Base-by-base conservation (phyloP, 1,284 basidiomycete genomes). In the Microbotryum scabiosae region DNA sequence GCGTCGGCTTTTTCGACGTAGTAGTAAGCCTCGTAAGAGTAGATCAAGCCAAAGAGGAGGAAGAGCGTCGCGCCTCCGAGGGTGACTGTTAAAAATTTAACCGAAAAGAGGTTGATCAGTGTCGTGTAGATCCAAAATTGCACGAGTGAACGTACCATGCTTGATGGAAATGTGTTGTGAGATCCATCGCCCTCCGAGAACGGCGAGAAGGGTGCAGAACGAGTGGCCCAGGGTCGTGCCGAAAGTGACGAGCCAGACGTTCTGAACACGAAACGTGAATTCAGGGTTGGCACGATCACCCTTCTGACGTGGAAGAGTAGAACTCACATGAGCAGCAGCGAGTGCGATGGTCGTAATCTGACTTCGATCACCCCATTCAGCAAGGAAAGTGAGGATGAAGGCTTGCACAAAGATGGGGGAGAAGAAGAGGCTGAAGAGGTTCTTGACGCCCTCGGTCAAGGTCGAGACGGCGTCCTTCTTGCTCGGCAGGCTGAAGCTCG, bases 271-370 rank as follows among this genome's bases (percentile, higher is more conserved):
- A 36, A 57, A 30, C 28, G 23, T 18, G 18, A 9, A 12, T 25
- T 41, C 12, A 41, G 36, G 36, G 16, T 5, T 41, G 1, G 14
- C 14, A 41, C 6, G 30, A 9, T 9, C 30, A 41, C 36, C 36
- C 36, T 18, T 6, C 16, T 41, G 12, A 41, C 16, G 54, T 25
- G n/a, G 36, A 12, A 5, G 14, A 6, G 9, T 16, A 41, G 16
- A 14, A 81, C 86, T 70, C 72, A 97, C 93, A 78, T 97, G 90
- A 26, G 94, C 90, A 43, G 94, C 93, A 2, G 88, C 96, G 53
- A 98, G 80, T 3, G 91, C 93, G 68, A 98, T 97, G 0, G 94
- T 98, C 0, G 96, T 88, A 70, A 98, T 94, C 77, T 98, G 96
- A 72, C 88, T 92, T 50, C 94, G 79, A 76, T 98, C 96, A 1